Evolutionary conservation across 2,329 filamentous ascomycete species (phyloP).

Genomic region (Spiromastix sp.): DNA sequence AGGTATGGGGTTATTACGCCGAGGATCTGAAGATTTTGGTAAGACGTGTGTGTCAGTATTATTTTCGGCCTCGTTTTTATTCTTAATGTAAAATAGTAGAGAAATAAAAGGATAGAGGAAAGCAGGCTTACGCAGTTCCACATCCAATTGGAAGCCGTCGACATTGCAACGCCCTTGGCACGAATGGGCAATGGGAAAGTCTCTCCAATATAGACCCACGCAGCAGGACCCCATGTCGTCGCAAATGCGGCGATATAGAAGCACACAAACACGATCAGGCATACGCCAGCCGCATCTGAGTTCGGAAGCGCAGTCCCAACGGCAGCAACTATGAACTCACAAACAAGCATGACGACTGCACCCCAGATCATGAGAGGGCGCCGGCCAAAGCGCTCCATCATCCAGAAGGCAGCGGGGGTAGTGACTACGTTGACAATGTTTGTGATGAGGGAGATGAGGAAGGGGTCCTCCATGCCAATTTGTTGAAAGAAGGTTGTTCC

Average conservation of each 20-base stretch:
- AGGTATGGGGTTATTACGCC: conserved; percentile 39
- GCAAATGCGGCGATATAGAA: conserved; percentile 48
- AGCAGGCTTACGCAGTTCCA: conserved; percentile 45
- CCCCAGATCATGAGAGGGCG: conserved; percentile 44
- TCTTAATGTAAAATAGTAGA: too few species aligned
- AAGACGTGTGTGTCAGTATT: background rate
- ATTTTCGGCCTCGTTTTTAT: background rate
- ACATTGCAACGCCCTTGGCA: conserved; percentile 51
- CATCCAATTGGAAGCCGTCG: conserved; percentile 53
- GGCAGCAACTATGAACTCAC: conserved; percentile 44
- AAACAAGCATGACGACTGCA: conserved; percentile 42
- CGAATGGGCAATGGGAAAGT: conserved; percentile 52
- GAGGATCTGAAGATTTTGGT: conserved; percentile 28
- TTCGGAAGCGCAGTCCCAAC: conserved; percentile 32
- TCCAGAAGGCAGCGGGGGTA: conserved; percentile 44
- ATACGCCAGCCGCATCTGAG: conserved; percentile 29
- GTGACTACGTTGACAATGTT: conserved; percentile 43
- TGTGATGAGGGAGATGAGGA: conserved; percentile 43
- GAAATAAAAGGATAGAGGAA: background rate
- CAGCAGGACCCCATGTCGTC: conserved; percentile 42
- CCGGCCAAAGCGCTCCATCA: conserved; percentile 42
- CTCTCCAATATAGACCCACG: conserved; percentile 47
- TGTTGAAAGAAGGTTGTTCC: conserved; percentile 42
- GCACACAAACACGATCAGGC: conserved; percentile 42
- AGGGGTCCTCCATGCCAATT: conserved; percentile 40